Evolutionary conservation across 2,329 filamentous ascomycete species (phyloP).

Genomic region (Epichloe elymi): DNA sequence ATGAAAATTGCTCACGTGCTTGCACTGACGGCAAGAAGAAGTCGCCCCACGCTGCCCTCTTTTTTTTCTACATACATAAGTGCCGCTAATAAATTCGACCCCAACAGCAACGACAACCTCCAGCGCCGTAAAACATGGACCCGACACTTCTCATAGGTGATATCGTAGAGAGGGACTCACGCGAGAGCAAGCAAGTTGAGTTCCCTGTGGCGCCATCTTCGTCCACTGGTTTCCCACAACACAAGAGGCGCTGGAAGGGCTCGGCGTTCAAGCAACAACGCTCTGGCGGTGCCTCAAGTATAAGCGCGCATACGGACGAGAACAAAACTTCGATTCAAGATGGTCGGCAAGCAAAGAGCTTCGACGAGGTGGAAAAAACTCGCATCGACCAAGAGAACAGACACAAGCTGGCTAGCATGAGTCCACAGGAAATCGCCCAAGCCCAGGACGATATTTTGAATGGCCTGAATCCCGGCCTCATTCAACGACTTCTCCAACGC

Average conservation of each 20-base stretch:
- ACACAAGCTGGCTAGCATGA: constrained; percentile 63
- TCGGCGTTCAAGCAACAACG: constrained; percentile 65
- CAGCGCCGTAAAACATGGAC: constrained; percentile 16
- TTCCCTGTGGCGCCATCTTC: constrained; percentile 29
- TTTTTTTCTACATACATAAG: background rate
- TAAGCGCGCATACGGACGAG: background rate
- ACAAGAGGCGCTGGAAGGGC: constrained; percentile 59
- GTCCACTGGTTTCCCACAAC: constrained; percentile 71
- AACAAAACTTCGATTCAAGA: background rate
- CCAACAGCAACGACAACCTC: background rate
- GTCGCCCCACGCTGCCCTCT: background rate
- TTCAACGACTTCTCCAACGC: constrained; percentile 63
- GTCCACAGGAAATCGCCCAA: constrained; percentile 63
- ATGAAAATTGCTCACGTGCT: background rate
- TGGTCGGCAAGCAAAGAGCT: constrained; percentile 7
- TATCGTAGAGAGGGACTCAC: constrained; percentile 60
- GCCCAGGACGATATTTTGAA: constrained; percentile 70
- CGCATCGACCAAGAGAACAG: constrained; percentile 76
- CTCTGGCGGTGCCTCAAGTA: constrained; percentile 10
- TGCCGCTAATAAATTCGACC: background rate
- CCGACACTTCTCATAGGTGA: constrained; percentile 54
- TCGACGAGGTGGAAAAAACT: constrained; percentile 46
- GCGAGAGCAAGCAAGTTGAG: constrained; percentile 46
- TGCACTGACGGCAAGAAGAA: background rate
- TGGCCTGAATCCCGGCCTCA: constrained; percentile 59